These are phyloP conservation scores for Trichoderma asperelloides DNA, from an alignment of 495 filamentous ascomycete species.

Conservation along the genomic window DNA sequence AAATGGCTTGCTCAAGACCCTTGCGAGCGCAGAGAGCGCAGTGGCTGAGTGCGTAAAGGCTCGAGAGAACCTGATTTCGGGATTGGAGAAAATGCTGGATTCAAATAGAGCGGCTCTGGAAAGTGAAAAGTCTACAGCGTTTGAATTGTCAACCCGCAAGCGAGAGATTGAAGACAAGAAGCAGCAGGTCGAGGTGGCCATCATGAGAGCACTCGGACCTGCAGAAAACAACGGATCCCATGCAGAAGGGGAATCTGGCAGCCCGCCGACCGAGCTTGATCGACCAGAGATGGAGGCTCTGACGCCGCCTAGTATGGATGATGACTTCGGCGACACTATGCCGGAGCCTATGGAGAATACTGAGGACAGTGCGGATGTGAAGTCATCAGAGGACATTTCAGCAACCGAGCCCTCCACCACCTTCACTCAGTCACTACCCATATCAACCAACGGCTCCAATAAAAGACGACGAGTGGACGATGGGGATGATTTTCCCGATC, in stretches of 20 bases:
- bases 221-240: conserved; percentile 33
- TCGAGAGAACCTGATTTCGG: conserved; percentile 64
- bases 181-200: conserved; percentile 77
- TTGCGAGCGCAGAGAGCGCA: conserved; percentile 85
- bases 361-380: conserved; percentile 16
- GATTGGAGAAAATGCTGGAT: conserved; percentile 72
- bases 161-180: conserved; percentile 65
- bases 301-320: conserved; percentile 50
- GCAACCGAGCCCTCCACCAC: conserved; percentile 43
- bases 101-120: conserved; percentile 60
- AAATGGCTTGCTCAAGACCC: conserved; percentile 71
- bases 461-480: conserved; percentile 63
- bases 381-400: conserved; percentile 15
- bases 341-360: conserved; percentile 10
- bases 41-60: conserved; percentile 87
- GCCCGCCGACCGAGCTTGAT: conserved; percentile 40
- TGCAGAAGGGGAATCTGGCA: conserved; percentile 27
- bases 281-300: conserved; percentile 76
- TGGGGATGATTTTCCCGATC: conserved; percentile 57
- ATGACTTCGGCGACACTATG: conserved; percentile 11
- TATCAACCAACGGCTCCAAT: conserved; percentile 45
- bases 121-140: conserved; percentile 54
- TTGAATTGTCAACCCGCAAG: conserved; percentile 51
- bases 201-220: conserved; percentile 67
- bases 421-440: conserved; percentile 32